Conservation (phyloP, 2,329 filamentous ascomycete species). For the Calonectria montana region DNA sequence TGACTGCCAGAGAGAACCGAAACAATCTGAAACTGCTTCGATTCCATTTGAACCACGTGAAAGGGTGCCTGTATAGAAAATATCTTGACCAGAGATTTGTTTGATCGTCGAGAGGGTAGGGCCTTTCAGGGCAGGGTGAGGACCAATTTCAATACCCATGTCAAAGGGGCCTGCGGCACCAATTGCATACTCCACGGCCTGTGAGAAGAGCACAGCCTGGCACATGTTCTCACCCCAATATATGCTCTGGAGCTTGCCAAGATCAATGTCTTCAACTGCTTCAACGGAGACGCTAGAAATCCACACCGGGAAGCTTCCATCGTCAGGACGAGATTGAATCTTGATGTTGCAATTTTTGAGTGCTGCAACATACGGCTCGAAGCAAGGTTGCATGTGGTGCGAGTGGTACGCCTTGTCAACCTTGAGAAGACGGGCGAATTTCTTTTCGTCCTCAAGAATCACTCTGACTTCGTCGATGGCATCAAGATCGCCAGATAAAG, state of each 20-base stretch:
- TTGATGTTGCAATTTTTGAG: background rate
- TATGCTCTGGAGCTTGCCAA: background rate
- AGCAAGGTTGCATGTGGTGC: conserved; percentile 54
- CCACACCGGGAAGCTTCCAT: background rate
- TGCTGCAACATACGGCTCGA: conserved; percentile 20
- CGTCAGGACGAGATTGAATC: background rate
- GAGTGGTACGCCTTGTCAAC: conserved; percentile 64
- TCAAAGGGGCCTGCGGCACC: background rate
- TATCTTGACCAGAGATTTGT: background rate
- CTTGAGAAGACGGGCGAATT: conserved; percentile 44
- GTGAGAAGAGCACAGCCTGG: conserved; percentile 35
- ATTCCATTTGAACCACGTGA: conserved; percentile 14
- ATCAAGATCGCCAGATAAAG: conserved; percentile 45
- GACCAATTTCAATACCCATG: conserved; percentile 54
- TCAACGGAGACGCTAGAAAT: background rate
- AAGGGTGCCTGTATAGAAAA: conserved; percentile 21
- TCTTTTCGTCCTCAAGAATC: conserved; percentile 20
- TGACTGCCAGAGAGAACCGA: background rate
- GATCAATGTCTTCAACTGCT: background rate
- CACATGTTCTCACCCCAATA: conserved; percentile 44
- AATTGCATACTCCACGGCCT: conserved; percentile 27
- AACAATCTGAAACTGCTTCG: background rate
- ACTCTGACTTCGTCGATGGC: background rate
- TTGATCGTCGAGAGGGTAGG: conserved; percentile 55
- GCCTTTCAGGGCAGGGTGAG: conserved; percentile 60